Base-by-base conservation (phyloP, 306 rosid species). In the Rosa chinensis region DNA sequence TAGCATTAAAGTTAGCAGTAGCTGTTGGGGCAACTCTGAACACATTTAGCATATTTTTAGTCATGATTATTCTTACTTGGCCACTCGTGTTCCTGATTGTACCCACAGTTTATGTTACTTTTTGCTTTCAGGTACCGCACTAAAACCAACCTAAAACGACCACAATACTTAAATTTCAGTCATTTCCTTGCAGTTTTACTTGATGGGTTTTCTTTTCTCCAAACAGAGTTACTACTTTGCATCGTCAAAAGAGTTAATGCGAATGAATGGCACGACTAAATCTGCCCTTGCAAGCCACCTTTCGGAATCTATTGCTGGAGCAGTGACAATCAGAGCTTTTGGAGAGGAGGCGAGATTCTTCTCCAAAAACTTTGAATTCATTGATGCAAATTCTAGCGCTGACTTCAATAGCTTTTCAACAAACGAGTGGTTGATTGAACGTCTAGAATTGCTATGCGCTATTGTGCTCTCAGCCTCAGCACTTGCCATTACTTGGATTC, bases 11-110 rank as follows among this genome's bases (percentile, higher is more conserved):
- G 69, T 64, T 88, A 6, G 5, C 47, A 0, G 73, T 53, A 18
- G 44, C 87, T 0, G 66, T 86, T 52, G 82, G 78, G 61, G 69
- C 59, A 9, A 67, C 87, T 2, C 11, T 45, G 55, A 74, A 48
- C 40, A 75, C 66, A 25, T 86, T 47, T 25, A 48, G 81, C 44
- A 74, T 35, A 80, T 84, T 88, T 66, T 6, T 81, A 78, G 82
- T 87, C 75, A 59, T 90, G 44, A 86, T 85, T 56, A 63, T 77
- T 42, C 55, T 84, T 18, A 85, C 90, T 62, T 90, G 92, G 94
- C 89, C 77, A 74, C 83, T 85, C 20, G 68, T 90, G 85, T 58
- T 88, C 85, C 83, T 85, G 76, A 61, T 85, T 12, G 66, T 87
- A 40, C 92, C 90, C 5, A 82, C 87, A 80, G 20, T 88, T 25